A percentile compares a stretch with the other conserved stretches of the same genome.
phyloP scores from a whole-genome alignment of 2,329 filamentous ascomycete species.

The Diaporthe nobilis region DNA sequence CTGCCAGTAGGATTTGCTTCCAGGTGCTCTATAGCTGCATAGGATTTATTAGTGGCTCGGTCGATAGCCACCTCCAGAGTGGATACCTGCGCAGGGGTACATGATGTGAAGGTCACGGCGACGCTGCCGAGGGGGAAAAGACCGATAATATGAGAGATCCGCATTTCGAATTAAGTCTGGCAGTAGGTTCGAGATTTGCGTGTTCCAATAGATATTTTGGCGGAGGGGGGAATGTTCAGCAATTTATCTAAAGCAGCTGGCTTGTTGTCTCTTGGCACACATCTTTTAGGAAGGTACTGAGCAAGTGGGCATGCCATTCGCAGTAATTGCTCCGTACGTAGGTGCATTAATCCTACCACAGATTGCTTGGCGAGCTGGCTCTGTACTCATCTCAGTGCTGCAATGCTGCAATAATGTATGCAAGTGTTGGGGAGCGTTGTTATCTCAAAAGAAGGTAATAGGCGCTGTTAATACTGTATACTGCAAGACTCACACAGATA shows the following conservation, averaged over 20 bases:
- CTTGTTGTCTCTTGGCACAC: not conserved
- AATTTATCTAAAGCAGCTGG: not conserved
- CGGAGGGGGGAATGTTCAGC: not conserved
- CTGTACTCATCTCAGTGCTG: not conserved
- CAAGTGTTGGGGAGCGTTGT: not conserved
- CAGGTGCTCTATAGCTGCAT: constrained; percentile 15
- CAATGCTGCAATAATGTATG: no score
- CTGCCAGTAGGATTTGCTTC: constrained; percentile 14
- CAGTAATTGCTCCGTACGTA: not conserved
- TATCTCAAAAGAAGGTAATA: not conserved
- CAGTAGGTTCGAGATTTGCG: not conserved
- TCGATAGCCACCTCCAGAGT: constrained; percentile 21
- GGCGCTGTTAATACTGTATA: no score
- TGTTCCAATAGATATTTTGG: not conserved
- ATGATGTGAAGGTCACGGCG: constrained; percentile 19
- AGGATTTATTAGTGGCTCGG: constrained; percentile 7
- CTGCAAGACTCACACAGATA: not conserved
- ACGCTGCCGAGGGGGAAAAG: not conserved
- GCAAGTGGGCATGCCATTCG: not conserved
- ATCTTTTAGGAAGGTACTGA: constrained; percentile 5
- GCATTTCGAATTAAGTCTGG: not conserved
- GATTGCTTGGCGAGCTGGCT: not conserved
- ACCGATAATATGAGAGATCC: not conserved
- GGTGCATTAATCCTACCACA: not conserved
- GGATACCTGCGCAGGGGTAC: not conserved